Evolutionary conservation across 106 monocot genomes (phyloP).

Genomic region (Acanthochlamys bracteata): DNA sequence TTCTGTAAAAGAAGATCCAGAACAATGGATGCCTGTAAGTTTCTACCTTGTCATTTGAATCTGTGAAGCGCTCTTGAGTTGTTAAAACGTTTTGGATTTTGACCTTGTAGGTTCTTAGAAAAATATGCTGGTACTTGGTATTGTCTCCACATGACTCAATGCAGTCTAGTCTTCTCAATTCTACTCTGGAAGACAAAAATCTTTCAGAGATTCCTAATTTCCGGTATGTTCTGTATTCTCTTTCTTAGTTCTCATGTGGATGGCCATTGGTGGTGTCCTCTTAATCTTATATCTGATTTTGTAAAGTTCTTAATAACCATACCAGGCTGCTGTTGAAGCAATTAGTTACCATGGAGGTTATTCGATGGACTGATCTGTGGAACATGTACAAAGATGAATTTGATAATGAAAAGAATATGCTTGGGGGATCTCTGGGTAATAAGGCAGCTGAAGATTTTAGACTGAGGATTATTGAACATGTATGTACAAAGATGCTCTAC

Average conservation of each 20-base stretch:
- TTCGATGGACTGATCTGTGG: conserved; percentile 90
- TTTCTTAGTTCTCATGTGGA: neutral
- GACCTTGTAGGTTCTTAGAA: conserved; percentile 72
- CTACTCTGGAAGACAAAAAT: conserved; percentile 92
- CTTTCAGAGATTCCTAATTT: conserved; percentile 89
- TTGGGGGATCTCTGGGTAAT: conserved; percentile 62
- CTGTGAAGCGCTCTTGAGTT: neutral
- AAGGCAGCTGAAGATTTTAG: conserved; percentile 85
- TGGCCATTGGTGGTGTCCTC: neutral
- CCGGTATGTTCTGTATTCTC: conserved; percentile 28
- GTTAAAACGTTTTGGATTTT: neutral
- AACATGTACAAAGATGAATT: conserved; percentile 77
- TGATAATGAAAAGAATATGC: conserved; percentile 79
- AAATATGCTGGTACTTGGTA: conserved; percentile 97
- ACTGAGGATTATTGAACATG: conserved; percentile 93
- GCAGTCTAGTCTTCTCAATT: conserved; percentile 97
- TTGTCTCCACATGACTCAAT: conserved; percentile 93
- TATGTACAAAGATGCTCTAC: conserved; percentile 15
- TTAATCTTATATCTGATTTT: neutral
- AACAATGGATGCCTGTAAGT: conserved; percentile 85
- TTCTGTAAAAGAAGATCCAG: conserved; percentile 72
- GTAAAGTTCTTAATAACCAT: neutral
- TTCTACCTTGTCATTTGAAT: neutral
- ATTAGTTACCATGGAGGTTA: conserved; percentile 96
- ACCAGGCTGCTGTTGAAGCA: conserved; percentile 73